Conservation (phyloP, 495 filamentous ascomycete species). For the Letharia columbiana region DNA sequence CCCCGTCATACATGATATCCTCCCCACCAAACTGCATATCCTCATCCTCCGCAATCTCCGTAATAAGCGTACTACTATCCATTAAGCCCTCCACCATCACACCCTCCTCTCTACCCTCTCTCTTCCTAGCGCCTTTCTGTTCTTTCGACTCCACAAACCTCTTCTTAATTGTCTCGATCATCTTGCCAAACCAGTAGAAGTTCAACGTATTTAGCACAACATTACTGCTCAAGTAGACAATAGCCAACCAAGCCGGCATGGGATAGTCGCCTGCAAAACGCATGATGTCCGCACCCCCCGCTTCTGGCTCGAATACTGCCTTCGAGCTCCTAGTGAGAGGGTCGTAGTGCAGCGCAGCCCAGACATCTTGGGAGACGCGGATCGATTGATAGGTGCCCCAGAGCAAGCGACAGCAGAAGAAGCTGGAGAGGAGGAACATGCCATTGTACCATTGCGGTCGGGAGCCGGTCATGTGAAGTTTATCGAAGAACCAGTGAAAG, state of each 20-base stretch:
- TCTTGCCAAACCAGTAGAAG: constrained; percentile 94
- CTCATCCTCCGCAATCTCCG: constrained; percentile 23
- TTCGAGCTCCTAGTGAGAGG: neutral
- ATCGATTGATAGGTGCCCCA: constrained; percentile 83
- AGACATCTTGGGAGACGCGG: constrained; percentile 74
- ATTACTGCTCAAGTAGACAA: constrained; percentile 68
- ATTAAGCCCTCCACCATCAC: constrained; percentile 25
- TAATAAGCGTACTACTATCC: constrained; percentile 20
- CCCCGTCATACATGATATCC: constrained; percentile 1
- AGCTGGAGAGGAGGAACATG: constrained; percentile 57
- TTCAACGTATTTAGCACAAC: constrained; percentile 77
- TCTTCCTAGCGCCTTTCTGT: constrained; percentile 16
- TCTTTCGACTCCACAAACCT: constrained; percentile 54
- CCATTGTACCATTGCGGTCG: constrained; percentile 79
- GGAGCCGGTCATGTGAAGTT: constrained; percentile 87
- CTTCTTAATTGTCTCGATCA: constrained; percentile 86
- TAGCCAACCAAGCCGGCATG: constrained; percentile 73
- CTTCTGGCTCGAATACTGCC: constrained; percentile 14
- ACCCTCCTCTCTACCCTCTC: constrained; percentile 31
- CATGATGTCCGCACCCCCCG: constrained; percentile 36
- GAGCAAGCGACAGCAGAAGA: constrained; percentile 81
- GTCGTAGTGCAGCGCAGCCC: constrained; percentile 44
- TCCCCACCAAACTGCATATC: constrained; percentile 27
- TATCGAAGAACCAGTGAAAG: constrained; percentile 99
- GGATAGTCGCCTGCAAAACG: constrained; percentile 41